Conservation (phyloP, 2,329 filamentous ascomycete genomes). For the Arthroderma sp. region DNA sequence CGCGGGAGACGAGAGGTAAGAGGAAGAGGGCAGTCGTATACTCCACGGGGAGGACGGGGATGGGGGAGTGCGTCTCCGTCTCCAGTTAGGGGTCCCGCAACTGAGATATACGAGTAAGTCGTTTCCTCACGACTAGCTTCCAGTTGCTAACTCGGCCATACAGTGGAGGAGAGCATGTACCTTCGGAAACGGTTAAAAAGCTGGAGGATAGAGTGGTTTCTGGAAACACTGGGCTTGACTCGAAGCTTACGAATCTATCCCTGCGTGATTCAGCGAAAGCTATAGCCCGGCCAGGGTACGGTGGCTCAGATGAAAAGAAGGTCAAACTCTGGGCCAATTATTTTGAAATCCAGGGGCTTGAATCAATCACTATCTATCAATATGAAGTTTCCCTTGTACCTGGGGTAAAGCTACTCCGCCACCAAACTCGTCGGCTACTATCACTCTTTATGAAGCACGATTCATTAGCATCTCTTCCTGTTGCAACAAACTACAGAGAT, state of each 20-base stretch:
- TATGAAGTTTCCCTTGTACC: conserved; percentile 29
- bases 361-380: conserved; percentile 24
- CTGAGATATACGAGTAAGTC: background rate
- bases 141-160: background rate
- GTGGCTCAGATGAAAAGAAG: conserved; percentile 19
- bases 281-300: conserved; percentile 26
- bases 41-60: conserved; percentile 6
- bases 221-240: conserved; percentile 1
- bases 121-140: background rate
- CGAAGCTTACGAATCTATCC: conserved; percentile 15
- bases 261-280: background rate
- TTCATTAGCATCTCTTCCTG: conserved; percentile 17
- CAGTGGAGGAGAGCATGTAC: conserved; percentile 1
- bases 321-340: conserved; percentile 31
- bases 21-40: conserved; percentile 13
- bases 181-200: background rate
- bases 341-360: conserved; percentile 25
- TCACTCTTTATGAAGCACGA: conserved; percentile 33
- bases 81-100: too few relatives aligned
- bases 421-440: conserved; percentile 38
- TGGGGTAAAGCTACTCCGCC: conserved; percentile 23
- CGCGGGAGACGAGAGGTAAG: conserved; percentile 14
- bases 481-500: conserved; percentile 32
- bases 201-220: conserved; percentile 10
- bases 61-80: background rate